Conservation (phyloP, 2,329 filamentous ascomycete species). For the Apiospora koreana region DNA sequence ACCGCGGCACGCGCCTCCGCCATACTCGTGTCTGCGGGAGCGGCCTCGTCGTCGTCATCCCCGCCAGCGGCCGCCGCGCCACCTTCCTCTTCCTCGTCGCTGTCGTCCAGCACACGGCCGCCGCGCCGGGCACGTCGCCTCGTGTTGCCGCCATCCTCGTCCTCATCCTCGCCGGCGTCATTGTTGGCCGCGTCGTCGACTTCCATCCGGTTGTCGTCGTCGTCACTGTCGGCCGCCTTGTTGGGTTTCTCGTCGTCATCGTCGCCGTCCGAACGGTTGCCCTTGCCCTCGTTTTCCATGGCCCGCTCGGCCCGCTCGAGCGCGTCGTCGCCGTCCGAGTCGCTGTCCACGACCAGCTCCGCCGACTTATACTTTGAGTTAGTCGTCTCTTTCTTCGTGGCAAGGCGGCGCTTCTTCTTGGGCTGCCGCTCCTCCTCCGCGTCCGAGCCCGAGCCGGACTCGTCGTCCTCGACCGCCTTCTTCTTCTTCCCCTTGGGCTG, state of each 20-base stretch:
- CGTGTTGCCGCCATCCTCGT: constrained; percentile 46
- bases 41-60: no score
- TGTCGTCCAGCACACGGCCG: constrained; percentile 52
- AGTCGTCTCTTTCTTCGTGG: constrained; percentile 47
- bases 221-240: constrained; percentile 27
- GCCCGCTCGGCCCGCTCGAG: constrained; percentile 48
- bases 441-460: constrained; percentile 41
- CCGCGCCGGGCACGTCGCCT: constrained; percentile 47
- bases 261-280: background rate
- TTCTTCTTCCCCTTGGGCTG: constrained; percentile 46
- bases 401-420: constrained; percentile 63
- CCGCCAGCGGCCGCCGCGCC: no score
- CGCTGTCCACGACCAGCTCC: constrained; percentile 80
- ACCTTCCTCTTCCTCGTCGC: constrained; percentile 52
- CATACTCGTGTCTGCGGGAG: constrained; percentile 34
- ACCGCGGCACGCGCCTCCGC: constrained; percentile 35
- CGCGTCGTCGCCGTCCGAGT: constrained; percentile 49
- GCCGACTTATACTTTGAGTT: constrained; percentile 77
- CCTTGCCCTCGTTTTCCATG: constrained; percentile 34
- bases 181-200: constrained; percentile 43
- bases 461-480: constrained; percentile 61
- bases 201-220: constrained; percentile 51
- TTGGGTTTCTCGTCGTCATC: constrained; percentile 22
- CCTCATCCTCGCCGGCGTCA: constrained; percentile 52
- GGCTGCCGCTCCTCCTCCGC: constrained; percentile 51